Base-by-base conservation (phyloP, 345 rosid genomes). In the Triadica sebifera region DNA sequence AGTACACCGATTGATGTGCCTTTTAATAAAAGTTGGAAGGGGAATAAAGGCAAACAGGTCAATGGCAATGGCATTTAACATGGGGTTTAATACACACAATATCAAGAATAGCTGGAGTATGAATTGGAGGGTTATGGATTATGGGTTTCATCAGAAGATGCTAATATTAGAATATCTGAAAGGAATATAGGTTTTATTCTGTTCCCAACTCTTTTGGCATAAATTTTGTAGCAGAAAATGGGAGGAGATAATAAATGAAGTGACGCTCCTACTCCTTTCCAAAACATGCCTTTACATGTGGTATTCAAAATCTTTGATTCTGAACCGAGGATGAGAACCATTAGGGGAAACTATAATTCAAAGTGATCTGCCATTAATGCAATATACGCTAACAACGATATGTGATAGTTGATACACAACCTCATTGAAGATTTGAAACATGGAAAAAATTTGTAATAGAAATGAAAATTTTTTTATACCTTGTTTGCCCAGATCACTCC, bases 401-500 rank as follows among this genome's bases (percentile, higher is more conserved):
- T 53, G 34, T 29, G 34, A 29, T 29, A 29, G 34, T 29, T 29
- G 34, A 29, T 29, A 29, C 34, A 29, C 34, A 29, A 29, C 34
- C 34, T 29, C 34, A 29, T 29, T 29, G 34, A 29, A 29, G 34
- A 29, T 29, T 29, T 29, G 34, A 29, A 29, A 29, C 34, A 29
- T 29, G 34, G 34, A 29, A 29, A 29, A 29, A 29, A 29, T 53
- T 61, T n/a, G 9, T 24, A 7, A 25, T 25, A 25, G 46, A 50
- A 29, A 20, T 12, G 58, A 49, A 11, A 39, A 74, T 1, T 15
- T 53, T 47, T 51, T n/a, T 47, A 58, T 59, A 90, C 95, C 96
- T 89, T 83, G 90, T 84, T 84, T 84, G n/a, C 85, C 85, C 74
- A 87, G 72, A 72, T 88, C 89, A 74, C 85, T 83, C 76, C 88